Conservation (phyloP, 805 yeast species). For the Metschnikowia rubicola region DNA sequence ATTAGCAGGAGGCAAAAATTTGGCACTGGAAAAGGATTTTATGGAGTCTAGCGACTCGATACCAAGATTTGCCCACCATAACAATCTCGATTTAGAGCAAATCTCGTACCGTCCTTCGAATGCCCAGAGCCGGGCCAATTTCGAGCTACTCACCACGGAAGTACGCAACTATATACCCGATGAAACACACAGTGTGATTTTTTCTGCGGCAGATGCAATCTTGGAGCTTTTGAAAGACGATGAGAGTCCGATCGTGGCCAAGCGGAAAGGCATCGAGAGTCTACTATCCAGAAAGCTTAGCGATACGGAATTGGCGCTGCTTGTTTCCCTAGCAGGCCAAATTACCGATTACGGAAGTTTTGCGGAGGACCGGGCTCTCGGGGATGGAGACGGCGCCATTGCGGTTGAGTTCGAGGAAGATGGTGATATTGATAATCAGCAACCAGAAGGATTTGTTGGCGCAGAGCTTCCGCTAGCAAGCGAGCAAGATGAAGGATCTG, state of each 20-base stretch:
- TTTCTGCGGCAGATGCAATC: conserved; percentile 68
- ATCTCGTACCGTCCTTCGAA: conserved; percentile 63
- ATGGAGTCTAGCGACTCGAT: not conserved
- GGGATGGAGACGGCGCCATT: conserved; percentile 22
- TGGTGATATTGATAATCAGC: not conserved
- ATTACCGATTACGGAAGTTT: conserved; percentile 49
- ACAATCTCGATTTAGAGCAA: conserved; percentile 35
- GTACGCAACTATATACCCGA: conserved; percentile 60
- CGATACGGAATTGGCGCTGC: conserved; percentile 44
- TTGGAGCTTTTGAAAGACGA: conserved; percentile 53
- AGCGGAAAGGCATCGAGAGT: conserved; percentile 49
- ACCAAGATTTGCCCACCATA: conserved; percentile 3
- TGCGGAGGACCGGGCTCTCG: conserved; percentile 8
- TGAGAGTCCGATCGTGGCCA: conserved; percentile 37
- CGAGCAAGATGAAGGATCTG: not conserved
- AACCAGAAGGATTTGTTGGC: not conserved
- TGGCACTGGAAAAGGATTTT: too few species aligned
- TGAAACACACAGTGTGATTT: conserved; percentile 67
- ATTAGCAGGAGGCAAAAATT: not conserved
- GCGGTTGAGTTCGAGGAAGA: conserved; percentile 24
- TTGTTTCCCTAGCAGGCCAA: conserved; percentile 41
- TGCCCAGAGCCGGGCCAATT: conserved; percentile 46
- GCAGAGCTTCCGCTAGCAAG: too few species aligned
- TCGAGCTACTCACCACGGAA: conserved; percentile 59
- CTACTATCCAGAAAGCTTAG: conserved; percentile 39